phyloP scores from a whole-genome alignment of 441 rosid genomes.

The Raphanus hybrid region DNA sequence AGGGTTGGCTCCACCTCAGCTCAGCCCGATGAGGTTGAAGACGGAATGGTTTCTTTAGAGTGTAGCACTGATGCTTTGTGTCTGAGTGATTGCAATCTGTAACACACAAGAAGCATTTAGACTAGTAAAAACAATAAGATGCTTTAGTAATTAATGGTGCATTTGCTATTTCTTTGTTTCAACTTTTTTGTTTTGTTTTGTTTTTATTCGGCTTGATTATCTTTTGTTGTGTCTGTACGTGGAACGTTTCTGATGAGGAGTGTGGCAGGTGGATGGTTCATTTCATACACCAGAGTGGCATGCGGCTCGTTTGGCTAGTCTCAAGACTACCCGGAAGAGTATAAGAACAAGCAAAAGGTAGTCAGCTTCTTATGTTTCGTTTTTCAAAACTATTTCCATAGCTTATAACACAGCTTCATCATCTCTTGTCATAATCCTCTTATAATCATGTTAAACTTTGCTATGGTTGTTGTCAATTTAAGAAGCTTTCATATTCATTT shows the following conservation, averaged over 20 bases:
- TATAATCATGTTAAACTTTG: too few species aligned
- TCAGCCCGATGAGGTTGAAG: conserved; percentile 86
- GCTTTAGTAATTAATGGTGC: not conserved
- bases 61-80: too few species aligned
- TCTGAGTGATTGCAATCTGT: not conserved
- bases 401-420: not conserved
- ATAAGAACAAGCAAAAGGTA: conserved; percentile 89
- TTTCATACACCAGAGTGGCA: conserved; percentile 99
- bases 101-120: not conserved
- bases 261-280: conserved; percentile 99
- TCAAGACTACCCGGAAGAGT: conserved; percentile 97
- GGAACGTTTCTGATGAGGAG: conserved; percentile 98
- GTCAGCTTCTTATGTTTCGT: conserved; percentile 28
- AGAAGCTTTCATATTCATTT: too few species aligned
- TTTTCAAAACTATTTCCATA: not conserved
- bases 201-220: not conserved
- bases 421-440: too few species aligned
- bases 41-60: conserved; percentile 77
- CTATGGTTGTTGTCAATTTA: too few species aligned
- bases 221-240: conserved; percentile 40
- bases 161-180: conserved; percentile 28
- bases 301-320: conserved; percentile 99
- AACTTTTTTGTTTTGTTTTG: not conserved
- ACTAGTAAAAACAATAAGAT: conserved; percentile 9
- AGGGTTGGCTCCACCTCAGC: conserved; percentile 84